Evolutionary conservation across 2,329 filamentous ascomycete genomes (phyloP).

Genomic region (Cercospora sojina): DNA sequence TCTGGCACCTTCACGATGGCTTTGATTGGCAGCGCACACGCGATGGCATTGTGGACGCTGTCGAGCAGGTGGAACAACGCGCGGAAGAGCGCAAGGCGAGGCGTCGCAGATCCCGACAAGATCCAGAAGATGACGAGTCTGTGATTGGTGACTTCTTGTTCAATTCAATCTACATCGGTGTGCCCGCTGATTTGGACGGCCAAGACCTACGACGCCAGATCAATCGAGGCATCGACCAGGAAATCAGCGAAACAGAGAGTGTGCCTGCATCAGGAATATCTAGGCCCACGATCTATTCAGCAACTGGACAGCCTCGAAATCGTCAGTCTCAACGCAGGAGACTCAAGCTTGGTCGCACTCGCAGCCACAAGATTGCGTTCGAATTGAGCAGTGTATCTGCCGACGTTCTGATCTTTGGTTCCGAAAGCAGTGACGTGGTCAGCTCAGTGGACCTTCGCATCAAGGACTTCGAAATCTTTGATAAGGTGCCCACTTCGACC

Average conservation of each 20-base stretch:
- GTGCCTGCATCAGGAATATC: conserved; percentile 68
- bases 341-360: conserved; percentile 78
- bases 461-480: conserved; percentile 82
- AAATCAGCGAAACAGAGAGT: conserved; percentile 84
- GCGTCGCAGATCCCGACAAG: conserved; percentile 55
- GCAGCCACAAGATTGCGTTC: conserved; percentile 91
- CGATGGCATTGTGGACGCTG: conserved; percentile 80
- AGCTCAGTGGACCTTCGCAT: conserved; percentile 84
- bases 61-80: conserved; percentile 80
- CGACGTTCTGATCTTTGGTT: conserved; percentile 78
- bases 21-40: conserved; percentile 93
- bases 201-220: conserved; percentile 78
- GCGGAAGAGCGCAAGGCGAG: conserved; percentile 70
- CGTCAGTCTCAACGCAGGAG: conserved; percentile 37
- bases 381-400: conserved; percentile 81
- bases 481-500: conserved; percentile 90
- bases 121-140: conserved; percentile 72
- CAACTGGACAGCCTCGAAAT: conserved; percentile 31
- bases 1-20: conserved; percentile 97
- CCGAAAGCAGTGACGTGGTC: conserved; percentile 74
- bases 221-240: conserved; percentile 83
- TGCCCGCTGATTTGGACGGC: conserved; percentile 77
- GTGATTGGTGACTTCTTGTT: conserved; percentile 94
- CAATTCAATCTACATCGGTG: conserved; percentile 97
- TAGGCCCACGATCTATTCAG: conserved; percentile 54